A percentile compares a stretch with the other conserved stretches of the same genome.
Conservation (phyloP, 352 stramenopile species). For the Aphanomyces stellatus region DNA sequence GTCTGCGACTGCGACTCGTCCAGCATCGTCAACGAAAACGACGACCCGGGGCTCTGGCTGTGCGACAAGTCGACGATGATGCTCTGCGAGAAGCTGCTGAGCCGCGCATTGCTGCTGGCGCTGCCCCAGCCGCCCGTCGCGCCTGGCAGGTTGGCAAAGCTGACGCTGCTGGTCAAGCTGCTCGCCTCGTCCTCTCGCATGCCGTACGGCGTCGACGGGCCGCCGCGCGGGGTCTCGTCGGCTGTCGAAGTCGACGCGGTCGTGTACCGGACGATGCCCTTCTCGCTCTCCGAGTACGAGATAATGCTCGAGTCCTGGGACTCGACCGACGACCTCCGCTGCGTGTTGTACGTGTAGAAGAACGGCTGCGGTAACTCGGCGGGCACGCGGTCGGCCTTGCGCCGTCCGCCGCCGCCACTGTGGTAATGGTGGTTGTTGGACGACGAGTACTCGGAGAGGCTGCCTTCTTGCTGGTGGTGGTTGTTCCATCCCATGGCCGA, state of each 20-base stretch:
- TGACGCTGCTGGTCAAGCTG: neutral
- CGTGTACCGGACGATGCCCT: neutral
- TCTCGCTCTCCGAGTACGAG: neutral
- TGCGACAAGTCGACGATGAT: neutral
- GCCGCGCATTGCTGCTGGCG: no score
- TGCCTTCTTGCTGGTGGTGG: neutral
- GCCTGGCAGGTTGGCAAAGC: neutral
- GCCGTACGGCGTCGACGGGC: neutral
- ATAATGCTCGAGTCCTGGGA: slow-evolving; percentile 1
- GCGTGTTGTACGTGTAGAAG: neutral
- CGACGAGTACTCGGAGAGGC: neutral
- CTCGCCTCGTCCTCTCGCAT: neutral
- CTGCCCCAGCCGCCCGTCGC: neutral
- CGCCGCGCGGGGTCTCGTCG: neutral
- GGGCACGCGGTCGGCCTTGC: neutral
- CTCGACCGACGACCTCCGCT: neutral
- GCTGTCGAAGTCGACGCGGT: neutral
- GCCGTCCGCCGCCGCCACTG: no score
- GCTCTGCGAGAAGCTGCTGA: neutral
- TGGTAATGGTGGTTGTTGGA: no score
- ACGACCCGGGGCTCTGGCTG: neutral
- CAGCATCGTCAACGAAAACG: neutral
- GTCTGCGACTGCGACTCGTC: slow-evolving; percentile 11
- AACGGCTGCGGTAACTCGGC: neutral
- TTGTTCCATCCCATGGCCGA: no score